These are phyloP conservation scores for Murraya paniculata DNA, from an alignment of 345 rosid species.

Conservation along the genomic window DNA sequence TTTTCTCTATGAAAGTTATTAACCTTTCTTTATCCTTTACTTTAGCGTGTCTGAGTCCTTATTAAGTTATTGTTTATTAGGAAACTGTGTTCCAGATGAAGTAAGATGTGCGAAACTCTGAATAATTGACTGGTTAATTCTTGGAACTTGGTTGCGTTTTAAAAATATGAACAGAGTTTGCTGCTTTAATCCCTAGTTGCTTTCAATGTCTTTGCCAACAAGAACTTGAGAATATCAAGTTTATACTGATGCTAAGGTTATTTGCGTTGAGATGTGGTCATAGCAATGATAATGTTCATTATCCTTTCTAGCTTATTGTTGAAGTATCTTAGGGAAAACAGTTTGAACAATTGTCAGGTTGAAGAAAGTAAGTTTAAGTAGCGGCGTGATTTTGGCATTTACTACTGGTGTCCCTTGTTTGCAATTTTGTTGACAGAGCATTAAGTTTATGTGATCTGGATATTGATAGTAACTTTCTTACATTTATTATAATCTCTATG, in stretches of 20 bases:
- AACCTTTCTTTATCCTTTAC: not conserved
- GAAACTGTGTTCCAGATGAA: not conserved
- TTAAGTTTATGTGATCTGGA: not conserved
- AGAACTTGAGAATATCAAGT: not conserved
- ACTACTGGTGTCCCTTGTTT: not conserved
- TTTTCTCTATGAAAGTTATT: not conserved
- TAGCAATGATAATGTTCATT: not conserved
- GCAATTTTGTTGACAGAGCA: not conserved
- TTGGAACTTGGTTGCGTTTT: not conserved
- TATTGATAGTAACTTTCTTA: not conserved
- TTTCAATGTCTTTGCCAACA: not conserved
- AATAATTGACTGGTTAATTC: not conserved
- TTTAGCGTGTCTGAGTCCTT: not conserved
- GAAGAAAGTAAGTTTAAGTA: not conserved
- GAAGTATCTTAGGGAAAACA: not conserved
- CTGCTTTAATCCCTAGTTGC: not conserved
- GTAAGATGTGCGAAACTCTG: slow-evolving; percentile 1
- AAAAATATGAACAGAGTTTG: not conserved
- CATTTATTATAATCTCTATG: not conserved
- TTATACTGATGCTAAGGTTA: not conserved
- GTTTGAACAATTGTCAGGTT: not conserved
- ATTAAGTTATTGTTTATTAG: not conserved
- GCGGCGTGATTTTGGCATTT: not conserved
- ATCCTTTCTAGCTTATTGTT: not conserved
- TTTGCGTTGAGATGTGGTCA: not conserved